Percentiles rank a stretch among this genome's conserved stretches.
Evolutionary conservation across 129 eudicot species (phyloP).

Genomic region (Apium graveolens): DNA sequence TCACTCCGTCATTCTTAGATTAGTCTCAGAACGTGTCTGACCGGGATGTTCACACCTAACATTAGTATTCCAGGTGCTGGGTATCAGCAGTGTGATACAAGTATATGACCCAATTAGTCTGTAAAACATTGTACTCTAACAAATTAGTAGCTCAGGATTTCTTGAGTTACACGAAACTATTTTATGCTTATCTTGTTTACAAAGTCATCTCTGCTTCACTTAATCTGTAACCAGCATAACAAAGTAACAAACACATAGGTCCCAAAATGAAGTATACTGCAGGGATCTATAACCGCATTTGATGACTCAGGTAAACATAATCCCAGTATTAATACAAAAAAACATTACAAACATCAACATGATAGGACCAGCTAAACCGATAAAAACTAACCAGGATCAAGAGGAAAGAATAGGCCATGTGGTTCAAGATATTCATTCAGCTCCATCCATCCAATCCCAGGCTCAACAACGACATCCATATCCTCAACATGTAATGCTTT

Average conservation of each 20-base stretch:
- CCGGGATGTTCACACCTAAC: not conserved
- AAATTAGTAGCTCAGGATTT: not conserved
- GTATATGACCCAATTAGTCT: not conserved
- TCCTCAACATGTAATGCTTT: constrained; percentile 79
- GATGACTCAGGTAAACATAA: not conserved
- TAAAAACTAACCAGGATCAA: constrained; percentile 80
- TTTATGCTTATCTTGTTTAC: not conserved
- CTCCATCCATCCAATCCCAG: constrained; percentile 99
- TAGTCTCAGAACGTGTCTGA: not conserved
- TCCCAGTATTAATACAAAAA: not conserved
- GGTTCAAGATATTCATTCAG: constrained; percentile 94
- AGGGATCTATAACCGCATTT: not conserved
- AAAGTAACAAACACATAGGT: not conserved
- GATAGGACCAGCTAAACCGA: not conserved
- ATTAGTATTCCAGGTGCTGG: not conserved
- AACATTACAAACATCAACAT: not conserved
- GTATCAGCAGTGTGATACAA: not conserved
- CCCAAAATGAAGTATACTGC: not conserved
- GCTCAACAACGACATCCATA: constrained; percentile 99
- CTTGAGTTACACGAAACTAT: not conserved
- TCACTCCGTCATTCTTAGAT: not conserved
- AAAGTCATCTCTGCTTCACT: not conserved
- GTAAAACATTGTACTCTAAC: not conserved
- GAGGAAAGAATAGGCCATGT: constrained; percentile 89
- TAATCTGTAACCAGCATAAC: not conserved